Base-by-base conservation (phyloP, 805 yeast species). In the Scheffersomyces ergatensis region DNA sequence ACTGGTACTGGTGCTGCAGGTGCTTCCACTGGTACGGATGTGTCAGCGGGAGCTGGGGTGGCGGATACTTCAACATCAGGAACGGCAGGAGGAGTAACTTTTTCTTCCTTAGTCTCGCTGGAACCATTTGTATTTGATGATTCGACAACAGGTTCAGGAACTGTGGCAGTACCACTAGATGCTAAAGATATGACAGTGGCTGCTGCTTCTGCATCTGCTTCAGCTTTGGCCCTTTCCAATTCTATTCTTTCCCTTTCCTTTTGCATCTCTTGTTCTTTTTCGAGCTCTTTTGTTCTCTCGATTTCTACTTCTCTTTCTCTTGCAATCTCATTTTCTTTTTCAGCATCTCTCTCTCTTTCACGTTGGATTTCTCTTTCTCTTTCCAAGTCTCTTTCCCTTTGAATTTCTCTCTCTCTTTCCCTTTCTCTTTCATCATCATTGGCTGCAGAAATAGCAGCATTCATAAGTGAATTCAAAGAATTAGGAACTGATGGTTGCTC, bases 401-500 rank as follows among this genome's bases (percentile, higher is more conserved):
- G n/a, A n/a, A n/a, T n/a, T n/a, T n/a, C n/a, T n/a, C n/a, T n/a
- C n/a, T n/a, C n/a, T n/a, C n/a, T n/a, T 25, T n/a, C 17, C 37
- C 9, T 21, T 23, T 19, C 34, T 20, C 39, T 40, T 14, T 40
- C 37, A 24, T 49, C 53, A n/a, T 44, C 53, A 16, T 44, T 43
- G 0, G 50, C 48, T 12, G 46, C 54, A 8, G 52, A 50, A 36
- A 45, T 45, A 5, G 62, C 61, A 5, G 63, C 65, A 37, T 58
- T 58, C 63, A 58, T 58, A 44, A 60, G 52, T 17, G 61, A 54
- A 36, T 46, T 56, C 43, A 58, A 54, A 4, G 56, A 51, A 27
- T 41, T 47, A n/a, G 44, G 18, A 34, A 30, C 44, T 29, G 51
- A 30, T 26, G 48, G 42, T 27, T 43, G 36, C 4, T 35, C 38